Evolutionary conservation across 2,329 filamentous ascomycete species (phyloP).

Genomic region (Byssochlamys sp.): DNA sequence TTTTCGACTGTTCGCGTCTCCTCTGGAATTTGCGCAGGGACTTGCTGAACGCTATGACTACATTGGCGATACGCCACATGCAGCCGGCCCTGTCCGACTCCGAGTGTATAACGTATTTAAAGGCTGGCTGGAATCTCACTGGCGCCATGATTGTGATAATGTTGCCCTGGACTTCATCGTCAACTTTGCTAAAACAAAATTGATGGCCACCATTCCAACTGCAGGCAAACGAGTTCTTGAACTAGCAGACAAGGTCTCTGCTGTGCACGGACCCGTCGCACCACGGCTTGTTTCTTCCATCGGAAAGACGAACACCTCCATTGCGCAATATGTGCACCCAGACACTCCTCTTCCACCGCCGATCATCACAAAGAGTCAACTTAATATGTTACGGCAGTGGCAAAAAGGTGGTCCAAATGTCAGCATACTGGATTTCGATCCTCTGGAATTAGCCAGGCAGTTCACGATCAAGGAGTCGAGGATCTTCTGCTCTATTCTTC

Average conservation of each 20-base stretch:
- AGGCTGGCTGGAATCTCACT: constrained; percentile 92
- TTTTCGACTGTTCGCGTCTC: constrained; percentile 83
- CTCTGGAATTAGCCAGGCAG: constrained; percentile 81
- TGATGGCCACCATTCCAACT: constrained; percentile 59
- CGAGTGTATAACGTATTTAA: constrained; percentile 96
- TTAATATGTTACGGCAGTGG: constrained; percentile 62
- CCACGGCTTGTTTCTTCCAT: constrained; percentile 76
- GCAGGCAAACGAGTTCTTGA: constrained; percentile 74
- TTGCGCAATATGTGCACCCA: constrained; percentile 58
- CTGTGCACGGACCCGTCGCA: constrained; percentile 63
- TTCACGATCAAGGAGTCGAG: constrained; percentile 84
- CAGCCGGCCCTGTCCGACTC: constrained; percentile 71
- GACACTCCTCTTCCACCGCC: constrained; percentile 64
- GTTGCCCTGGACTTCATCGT: constrained; percentile 66
- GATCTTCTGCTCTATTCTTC: constrained; percentile 83
- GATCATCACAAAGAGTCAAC: constrained; percentile 65
- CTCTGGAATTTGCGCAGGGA: constrained; percentile 64
- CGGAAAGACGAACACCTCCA: constrained; percentile 73
- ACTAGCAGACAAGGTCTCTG: constrained; percentile 66
- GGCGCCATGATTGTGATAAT: constrained; percentile 72
- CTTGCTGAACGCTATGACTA: constrained; percentile 92
- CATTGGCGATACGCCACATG: constrained; percentile 64
- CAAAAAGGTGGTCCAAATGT: constrained; percentile 61
- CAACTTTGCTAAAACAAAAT: constrained; percentile 65
- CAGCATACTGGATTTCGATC: constrained; percentile 80